These are phyloP conservation scores for Nakazawaea laoshanensis DNA, from an alignment of 805 yeast genomes.

Conservation along the genomic window DNA sequence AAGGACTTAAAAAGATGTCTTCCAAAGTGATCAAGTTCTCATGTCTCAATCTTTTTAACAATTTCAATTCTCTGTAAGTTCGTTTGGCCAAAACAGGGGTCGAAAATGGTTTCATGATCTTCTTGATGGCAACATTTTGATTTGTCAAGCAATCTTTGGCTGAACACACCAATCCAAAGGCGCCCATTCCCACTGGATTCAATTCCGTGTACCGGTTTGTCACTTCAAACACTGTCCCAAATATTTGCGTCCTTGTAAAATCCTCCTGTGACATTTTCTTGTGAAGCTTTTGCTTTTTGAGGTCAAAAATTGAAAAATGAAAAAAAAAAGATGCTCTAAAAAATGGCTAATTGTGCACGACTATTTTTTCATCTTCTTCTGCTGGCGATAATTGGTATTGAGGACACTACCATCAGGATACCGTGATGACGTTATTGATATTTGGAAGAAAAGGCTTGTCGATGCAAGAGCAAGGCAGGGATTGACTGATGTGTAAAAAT, in stretches of 20 bases:
- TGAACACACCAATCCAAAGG: constrained; percentile 95
- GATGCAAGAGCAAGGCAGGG: no score
- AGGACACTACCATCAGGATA: no score
- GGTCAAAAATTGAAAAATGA: no score
- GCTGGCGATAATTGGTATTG: no score
- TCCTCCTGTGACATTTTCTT: constrained; percentile 33
- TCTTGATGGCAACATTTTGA: constrained; percentile 94
- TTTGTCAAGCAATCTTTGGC: constrained; percentile 87
- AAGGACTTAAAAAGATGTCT: constrained; percentile 88
- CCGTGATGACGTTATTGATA: no score
- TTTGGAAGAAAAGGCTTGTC: no score
- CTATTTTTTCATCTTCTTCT: no score
- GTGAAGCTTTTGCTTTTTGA: no score
- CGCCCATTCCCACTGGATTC: constrained; percentile 99
- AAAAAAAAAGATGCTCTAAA: no score
- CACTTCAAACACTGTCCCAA: constrained; percentile 92
- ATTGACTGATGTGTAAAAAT: no score
- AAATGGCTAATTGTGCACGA: no score
- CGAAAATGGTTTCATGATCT: constrained; percentile 94
- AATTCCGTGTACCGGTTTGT: constrained; percentile 84
- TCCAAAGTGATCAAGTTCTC: constrained; percentile 90
- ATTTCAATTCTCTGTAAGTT: constrained; percentile 90
- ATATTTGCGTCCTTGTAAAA: constrained; percentile 72
- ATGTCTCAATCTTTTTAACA: constrained; percentile 87
- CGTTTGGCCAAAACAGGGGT: constrained; percentile 94